phyloP scores from a whole-genome alignment of 2,329 filamentous ascomycete species.

The Microsporum ferrugineum region DNA sequence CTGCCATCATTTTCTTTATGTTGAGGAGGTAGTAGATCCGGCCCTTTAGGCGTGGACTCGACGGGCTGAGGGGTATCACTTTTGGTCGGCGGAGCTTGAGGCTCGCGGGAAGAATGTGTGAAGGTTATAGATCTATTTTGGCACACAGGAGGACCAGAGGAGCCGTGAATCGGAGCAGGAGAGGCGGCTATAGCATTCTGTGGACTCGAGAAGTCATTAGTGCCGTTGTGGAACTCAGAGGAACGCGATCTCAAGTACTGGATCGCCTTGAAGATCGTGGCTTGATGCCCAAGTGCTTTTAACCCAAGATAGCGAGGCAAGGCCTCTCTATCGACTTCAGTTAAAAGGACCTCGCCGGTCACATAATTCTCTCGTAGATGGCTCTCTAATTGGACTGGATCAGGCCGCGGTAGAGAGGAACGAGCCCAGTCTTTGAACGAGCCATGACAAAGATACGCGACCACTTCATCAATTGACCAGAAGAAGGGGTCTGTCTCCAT shows the following conservation, averaged over 20 bases:
- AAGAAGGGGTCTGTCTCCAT: slow-evolving; percentile 51
- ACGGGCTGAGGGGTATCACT: background rate
- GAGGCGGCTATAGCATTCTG: background rate
- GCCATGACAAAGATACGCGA: slow-evolving; percentile 51
- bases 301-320: slow-evolving; percentile 49
- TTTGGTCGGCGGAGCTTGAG: background rate
- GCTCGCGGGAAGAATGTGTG: background rate
- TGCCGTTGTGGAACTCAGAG: slow-evolving; percentile 33
- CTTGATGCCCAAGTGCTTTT: slow-evolving; percentile 46
- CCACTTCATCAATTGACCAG: slow-evolving; percentile 60
- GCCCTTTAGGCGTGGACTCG: background rate
- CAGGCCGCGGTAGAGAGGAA: slow-evolving; percentile 22
- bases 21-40: slow-evolving; percentile 2
- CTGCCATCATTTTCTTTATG: slow-evolving; percentile 20
- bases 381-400: slow-evolving; percentile 42
- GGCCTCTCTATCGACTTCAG: slow-evolving; percentile 39
- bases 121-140: background rate
- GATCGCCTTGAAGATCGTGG: slow-evolving; percentile 48
- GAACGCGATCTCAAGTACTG: slow-evolving; percentile 45
- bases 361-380: slow-evolving; percentile 52
- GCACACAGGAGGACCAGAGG: background rate
- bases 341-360: slow-evolving; percentile 54
- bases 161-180: background rate
- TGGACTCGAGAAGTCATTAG: background rate
- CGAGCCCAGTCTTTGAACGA: slow-evolving; percentile 35